Conservation (phyloP, 2,329 filamentous ascomycete species). For the Chaetomiaceae sp. region DNA sequence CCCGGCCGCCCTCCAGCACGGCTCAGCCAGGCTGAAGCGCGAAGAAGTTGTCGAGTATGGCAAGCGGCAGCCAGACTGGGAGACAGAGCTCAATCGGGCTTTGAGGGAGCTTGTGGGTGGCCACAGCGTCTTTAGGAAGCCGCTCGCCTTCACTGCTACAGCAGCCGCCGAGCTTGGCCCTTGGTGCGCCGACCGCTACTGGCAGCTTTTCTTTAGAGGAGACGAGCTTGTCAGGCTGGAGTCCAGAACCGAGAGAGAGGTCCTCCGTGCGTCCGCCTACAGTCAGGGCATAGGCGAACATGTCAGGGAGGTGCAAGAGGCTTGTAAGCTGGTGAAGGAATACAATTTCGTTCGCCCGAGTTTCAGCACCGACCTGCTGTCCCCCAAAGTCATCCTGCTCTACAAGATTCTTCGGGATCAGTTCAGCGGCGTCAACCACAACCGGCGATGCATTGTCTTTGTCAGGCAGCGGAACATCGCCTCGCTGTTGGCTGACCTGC, state of each 20-base stretch:
- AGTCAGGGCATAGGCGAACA: conserved; percentile 47
- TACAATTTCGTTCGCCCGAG: conserved; percentile 42
- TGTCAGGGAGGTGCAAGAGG: conserved; percentile 54
- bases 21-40: conserved; percentile 56
- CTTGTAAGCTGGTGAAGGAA: conserved; percentile 50
- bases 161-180: conserved; percentile 65
- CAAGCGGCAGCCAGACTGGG: conserved; percentile 45
- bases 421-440: conserved; percentile 57
- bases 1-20: conserved; percentile 52
- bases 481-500: conserved; percentile 64
- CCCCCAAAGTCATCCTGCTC: conserved; percentile 67
- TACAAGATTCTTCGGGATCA: conserved; percentile 55
- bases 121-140: conserved; percentile 46
- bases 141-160: conserved; percentile 56
- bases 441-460: conserved; percentile 73
- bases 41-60: conserved; percentile 54
- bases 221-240: conserved; percentile 59
- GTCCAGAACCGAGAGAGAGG: conserved; percentile 41
- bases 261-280: conserved; percentile 15
- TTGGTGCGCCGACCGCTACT: conserved; percentile 83
- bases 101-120: conserved; percentile 45
- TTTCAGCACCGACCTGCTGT: conserved; percentile 45
- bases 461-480: conserved; percentile 76
- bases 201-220: conserved; percentile 65
- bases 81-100: conserved; percentile 60